Percentiles rank a stretch among this genome's conserved stretches.
phyloP scores from a whole-genome alignment of 2,329 filamentous ascomycete genomes.

The Chaetothyriales sp. region DNA sequence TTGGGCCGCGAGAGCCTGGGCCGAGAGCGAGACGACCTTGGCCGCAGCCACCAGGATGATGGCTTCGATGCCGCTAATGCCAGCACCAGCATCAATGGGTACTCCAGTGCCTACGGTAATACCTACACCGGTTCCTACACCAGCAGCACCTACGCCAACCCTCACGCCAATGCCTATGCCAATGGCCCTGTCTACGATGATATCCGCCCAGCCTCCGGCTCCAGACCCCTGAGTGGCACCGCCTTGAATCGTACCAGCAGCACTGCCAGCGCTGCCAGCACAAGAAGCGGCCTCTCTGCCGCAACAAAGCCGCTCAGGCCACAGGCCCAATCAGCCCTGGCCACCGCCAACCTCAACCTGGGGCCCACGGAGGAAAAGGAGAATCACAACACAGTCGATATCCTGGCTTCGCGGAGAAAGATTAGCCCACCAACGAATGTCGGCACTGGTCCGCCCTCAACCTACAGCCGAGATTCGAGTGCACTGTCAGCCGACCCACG shows the following conservation, averaged over 20 bases:
- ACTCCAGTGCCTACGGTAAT: conserved; percentile 17
- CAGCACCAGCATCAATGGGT: conserved; percentile 36
- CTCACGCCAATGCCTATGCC: conserved; percentile 8
- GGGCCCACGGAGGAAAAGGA: conserved; percentile 62
- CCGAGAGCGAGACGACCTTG: conserved; percentile 15
- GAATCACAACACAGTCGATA: conserved; percentile 39
- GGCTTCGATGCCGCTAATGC: conserved; percentile 47
- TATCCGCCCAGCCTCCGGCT: not conserved
- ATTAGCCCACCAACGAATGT: conserved; percentile 28
- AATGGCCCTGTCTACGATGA: conserved; percentile 1
- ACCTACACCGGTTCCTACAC: conserved; percentile 12
- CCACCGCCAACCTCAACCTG: conserved; percentile 20
- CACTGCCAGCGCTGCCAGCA: conserved; percentile 10
- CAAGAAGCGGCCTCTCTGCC: conserved; percentile 1
- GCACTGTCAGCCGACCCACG: not conserved
- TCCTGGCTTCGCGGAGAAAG: conserved; percentile 27
- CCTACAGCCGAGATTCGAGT: conserved; percentile 18
- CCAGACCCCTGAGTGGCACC: conserved; percentile 10
- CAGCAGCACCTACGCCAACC: conserved; percentile 11
- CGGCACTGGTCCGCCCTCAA: conserved; percentile 2
- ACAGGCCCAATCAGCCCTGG: conserved; percentile 24
- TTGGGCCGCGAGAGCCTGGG: conserved; percentile 31
- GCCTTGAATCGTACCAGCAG: conserved; percentile 14
- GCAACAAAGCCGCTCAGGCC: conserved; percentile 15
- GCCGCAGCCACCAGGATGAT: conserved; percentile 22